Evolutionary conservation across 2,329 filamentous ascomycete genomes (phyloP).

Genomic region (Rhynchosporium agropyri): DNA sequence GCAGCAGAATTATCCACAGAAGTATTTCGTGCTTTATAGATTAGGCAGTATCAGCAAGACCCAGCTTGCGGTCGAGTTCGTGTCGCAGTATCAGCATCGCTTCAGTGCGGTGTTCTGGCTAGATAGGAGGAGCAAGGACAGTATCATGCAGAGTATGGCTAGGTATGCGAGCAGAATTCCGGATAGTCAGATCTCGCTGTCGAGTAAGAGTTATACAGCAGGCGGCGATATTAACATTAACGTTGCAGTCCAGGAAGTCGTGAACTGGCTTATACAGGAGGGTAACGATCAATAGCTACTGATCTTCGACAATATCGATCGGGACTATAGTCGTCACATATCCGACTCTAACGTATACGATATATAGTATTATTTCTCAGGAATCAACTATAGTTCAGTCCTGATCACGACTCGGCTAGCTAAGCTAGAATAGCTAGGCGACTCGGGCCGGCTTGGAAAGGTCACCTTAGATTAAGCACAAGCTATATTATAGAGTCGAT

Average conservation of each 20-base stretch:
- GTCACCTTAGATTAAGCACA: constrained; percentile 18
- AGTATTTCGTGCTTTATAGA: constrained; percentile 34
- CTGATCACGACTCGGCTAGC: constrained; percentile 31
- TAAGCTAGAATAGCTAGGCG: constrained; percentile 22
- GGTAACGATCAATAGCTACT: constrained; percentile 42
- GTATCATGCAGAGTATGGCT: constrained; percentile 44
- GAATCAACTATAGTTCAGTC: constrained; percentile 26
- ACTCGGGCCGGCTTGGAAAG: constrained; percentile 17
- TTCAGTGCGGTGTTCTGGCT: constrained; percentile 50
- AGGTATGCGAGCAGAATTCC: constrained; percentile 29
- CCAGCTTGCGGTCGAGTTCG: constrained; percentile 44
- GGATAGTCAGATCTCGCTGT: constrained; percentile 31
- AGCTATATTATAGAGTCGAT: constrained; percentile 4
- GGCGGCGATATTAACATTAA: constrained; percentile 19
- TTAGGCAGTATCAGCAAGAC: no score
- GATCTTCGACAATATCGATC: constrained; percentile 42
- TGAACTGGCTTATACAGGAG: constrained; percentile 28
- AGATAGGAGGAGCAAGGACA: constrained; percentile 45
- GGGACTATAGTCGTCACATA: constrained; percentile 6
- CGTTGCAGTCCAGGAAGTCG: constrained; percentile 33
- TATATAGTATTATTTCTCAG: constrained; percentile 29
- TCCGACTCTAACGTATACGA: constrained; percentile 28
- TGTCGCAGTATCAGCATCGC: constrained; percentile 41
- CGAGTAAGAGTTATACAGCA: constrained; percentile 14
- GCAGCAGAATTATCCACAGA: constrained; percentile 19